These are phyloP conservation scores for Ceratocystiopsis sp. DNA, from an alignment of 2,329 filamentous ascomycete genomes.

Conservation along the genomic window DNA sequence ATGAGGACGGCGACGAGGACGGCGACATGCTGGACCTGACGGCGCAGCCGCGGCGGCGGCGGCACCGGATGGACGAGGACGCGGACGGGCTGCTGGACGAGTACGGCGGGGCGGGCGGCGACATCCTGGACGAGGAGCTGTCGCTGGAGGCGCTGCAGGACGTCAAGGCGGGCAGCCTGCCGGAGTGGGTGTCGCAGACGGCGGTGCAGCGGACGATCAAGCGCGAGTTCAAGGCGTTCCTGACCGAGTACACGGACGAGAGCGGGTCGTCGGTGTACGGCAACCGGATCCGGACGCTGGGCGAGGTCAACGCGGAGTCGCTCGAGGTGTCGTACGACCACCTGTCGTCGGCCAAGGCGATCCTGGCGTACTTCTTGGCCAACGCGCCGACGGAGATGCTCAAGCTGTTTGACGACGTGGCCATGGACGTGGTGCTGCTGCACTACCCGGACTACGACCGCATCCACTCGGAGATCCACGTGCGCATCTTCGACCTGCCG, in stretches of 20 bases:
- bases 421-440: conserved; percentile 87
- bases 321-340: conserved; percentile 94
- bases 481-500: conserved; percentile 87
- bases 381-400: conserved; percentile 92
- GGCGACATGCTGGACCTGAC: conserved; percentile 72
- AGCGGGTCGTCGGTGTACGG: conserved; percentile 86
- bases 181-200: conserved; percentile 85
- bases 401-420: conserved; percentile 90
- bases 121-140: conserved; percentile 91
- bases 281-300: conserved; percentile 83
- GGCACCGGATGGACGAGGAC: conserved; percentile 88
- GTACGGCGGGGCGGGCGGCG: conserved; percentile 26
- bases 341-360: conserved; percentile 76
- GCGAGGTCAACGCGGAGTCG: conserved; percentile 90
- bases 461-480: conserved; percentile 94
- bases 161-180: conserved; percentile 82
- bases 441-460: conserved; percentile 96
- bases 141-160: conserved; percentile 82
- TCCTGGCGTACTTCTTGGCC: conserved; percentile 85
- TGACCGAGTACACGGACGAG: conserved; percentile 89
- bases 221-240: conserved; percentile 90
- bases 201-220: conserved; percentile 86
- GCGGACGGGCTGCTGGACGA: conserved; percentile 72
- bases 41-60: conserved; percentile 65
- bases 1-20: conserved; percentile 81